Conservation (phyloP, 306 rosid species). For the Quercus rubra region DNA sequence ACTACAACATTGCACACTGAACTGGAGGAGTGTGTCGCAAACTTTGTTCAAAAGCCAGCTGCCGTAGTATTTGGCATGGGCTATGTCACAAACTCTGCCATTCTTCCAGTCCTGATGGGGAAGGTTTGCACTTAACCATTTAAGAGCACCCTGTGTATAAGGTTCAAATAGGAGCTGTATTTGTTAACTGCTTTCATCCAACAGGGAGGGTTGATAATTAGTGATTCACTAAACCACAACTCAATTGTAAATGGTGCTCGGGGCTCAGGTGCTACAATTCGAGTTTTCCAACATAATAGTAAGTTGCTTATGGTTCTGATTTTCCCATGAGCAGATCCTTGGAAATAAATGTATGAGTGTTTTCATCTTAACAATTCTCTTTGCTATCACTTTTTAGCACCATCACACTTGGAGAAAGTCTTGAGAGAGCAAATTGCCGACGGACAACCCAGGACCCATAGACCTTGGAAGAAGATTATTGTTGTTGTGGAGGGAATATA, state of each 20-base stretch:
- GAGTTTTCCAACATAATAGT: slow-evolving; percentile 83
- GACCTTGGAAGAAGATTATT: slow-evolving; percentile 93
- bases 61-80: slow-evolving; percentile 93
- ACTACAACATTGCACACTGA: slow-evolving; percentile 63
- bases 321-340: background rate
- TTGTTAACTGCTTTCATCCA: background rate
- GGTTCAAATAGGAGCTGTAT: slow-evolving; percentile 1
- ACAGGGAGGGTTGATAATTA: slow-evolving; percentile 84
- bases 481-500: slow-evolving; percentile 93
- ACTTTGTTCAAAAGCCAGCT: slow-evolving; percentile 66
- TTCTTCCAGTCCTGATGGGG: slow-evolving; percentile 74
- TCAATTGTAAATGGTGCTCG: slow-evolving; percentile 92
- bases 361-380: background rate
- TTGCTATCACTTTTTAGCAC: slow-evolving; percentile 43
- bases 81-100: slow-evolving; percentile 82
- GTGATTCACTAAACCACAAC: slow-evolving; percentile 90
- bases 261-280: slow-evolving; percentile 90
- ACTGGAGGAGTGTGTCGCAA: slow-evolving; percentile 71
- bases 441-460: slow-evolving; percentile 89
- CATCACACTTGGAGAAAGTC: slow-evolving; percentile 79
- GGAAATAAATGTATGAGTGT: background rate
- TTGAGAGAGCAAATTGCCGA: slow-evolving; percentile 91
- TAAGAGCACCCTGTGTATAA: background rate
- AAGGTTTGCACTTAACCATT: slow-evolving; percentile 43
- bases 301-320: slow-evolving; percentile 8